Base-by-base conservation (phyloP, 768 basidiomycete genomes). In the Calvatia gigantea region DNA sequence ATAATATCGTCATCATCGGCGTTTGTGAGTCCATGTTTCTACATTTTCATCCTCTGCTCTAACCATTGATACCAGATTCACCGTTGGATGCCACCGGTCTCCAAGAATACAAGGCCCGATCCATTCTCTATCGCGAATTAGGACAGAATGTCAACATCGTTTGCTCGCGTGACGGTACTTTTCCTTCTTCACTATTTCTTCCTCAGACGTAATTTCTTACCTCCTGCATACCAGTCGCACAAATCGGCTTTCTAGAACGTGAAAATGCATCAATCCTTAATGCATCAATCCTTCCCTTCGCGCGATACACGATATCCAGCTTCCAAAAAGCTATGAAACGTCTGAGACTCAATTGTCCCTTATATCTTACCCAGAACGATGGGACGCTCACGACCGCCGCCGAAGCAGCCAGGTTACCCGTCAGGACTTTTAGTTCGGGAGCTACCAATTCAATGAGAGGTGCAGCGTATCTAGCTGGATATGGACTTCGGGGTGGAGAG, bases 381-480 rank as follows among this genome's bases (percentile, higher is more conserved):
- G 82, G 80, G 19, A 84, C 81, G 21, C 66, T 84, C 31, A 79
- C 76, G 12, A 75, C 69, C 3, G 80, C 77, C 4, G 64, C 69
- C 0, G 68, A 77, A 39, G 85, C 84, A 1, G 79, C 78, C 0
- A 70, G 71, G 27, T 71, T 87, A 35, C 86, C 86, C 2, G 82
- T 87, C 61, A 75, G 80, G 51, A 87, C 86, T 0, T 87, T 79
- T 63, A 77, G 76, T 19, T 79, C 76, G 39, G 83, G 82, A 2
- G 80, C 84, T 5, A 87, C 85, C 1, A 87, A 87, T 64, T 85
- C 83, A 1, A 87, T 87, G 84, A 72, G 85, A 47, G 85, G 85
- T 7, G 85, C 84, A 4, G 80, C 79, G 3, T 85, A 80, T 64
- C 71, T 86, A 4, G 78, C 84, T 1, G 76, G 68, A 6, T 58